Evolutionary conservation across 2,329 filamentous ascomycete genomes (phyloP), one percentile per base, ranked within the genome.

Genomic region (Aureobasidium sp.): DNA sequence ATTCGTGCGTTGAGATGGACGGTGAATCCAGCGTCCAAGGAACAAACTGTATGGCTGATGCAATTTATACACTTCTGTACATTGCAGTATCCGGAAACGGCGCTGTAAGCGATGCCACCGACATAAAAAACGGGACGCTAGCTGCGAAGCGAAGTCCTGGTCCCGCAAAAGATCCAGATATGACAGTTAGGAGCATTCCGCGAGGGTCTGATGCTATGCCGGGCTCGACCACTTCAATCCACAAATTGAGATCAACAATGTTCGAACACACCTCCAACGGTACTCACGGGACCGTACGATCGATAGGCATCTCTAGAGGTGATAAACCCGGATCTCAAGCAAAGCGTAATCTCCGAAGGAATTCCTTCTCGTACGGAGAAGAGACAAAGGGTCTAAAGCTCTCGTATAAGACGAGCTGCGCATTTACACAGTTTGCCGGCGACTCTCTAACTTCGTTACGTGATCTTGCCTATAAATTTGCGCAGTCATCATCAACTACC

Each of bases 321-420:
- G 11, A 29, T 21, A 39, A 16, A 55, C 21, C 11, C 1, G n/a
- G n/a, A n/a, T n/a, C n/a, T n/a, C n/a, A n/a, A n/a, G n/a, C n/a
- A n/a, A n/a, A n/a, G n/a, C 52, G 36, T 55, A 11, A 39, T 55
- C 25, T 34, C 15, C 5, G 39, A 44, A 55, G 52, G 39, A 44
- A 55, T 30, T 27, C 52, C 52, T 55, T 55, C 16, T 55, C 52
- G 21, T 55, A 55, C n/a, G 52, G 52, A 44, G 39, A 34, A n/a
- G n/a, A n/a, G n/a, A n/a, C 30, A 21, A 55, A 42, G 27, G 52
- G 52, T 10, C 34, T 55, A 11, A 55, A 55, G 52, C 52, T 55
- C n/a, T 55, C 39, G 13, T 55, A 55, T 34, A 55, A 39, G 25
- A 30, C 39, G 9, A n/a, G 25, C 8, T 55, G 25, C 45, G 39